Conservation (phyloP, 768 basidiomycete genomes). For the Xerocomus spinulosus region DNA sequence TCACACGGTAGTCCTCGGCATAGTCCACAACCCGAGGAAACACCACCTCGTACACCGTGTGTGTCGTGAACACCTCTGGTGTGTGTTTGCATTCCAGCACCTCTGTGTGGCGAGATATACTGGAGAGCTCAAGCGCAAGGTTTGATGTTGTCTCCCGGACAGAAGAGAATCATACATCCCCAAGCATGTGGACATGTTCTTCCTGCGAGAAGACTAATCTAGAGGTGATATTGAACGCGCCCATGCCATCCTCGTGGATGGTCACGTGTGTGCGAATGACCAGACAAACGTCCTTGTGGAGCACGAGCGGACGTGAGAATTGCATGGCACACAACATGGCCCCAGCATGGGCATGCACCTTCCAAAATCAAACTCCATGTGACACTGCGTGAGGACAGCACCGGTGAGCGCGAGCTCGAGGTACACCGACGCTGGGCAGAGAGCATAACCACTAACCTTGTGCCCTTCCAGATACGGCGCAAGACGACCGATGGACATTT, state of each 20-base stretch:
- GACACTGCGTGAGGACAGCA: constrained; percentile 33
- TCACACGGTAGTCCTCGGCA: constrained; percentile 50
- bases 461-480: constrained; percentile 51
- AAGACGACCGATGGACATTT: constrained; percentile 46
- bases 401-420: constrained; percentile 52
- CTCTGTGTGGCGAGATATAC: constrained; percentile 24
- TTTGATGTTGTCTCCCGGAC: constrained; percentile 31
- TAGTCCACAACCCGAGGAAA: constrained; percentile 70
- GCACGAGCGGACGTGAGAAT: constrained; percentile 56
- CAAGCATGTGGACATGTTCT: constrained; percentile 41
- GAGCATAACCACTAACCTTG: constrained; percentile 46
- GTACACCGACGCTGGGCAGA: constrained; percentile 68
- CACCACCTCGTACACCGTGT: constrained; percentile 58
- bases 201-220: constrained; percentile 27
- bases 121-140: constrained; percentile 36
- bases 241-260: constrained; percentile 32
- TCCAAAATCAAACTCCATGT: constrained; percentile 33
- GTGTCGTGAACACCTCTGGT: constrained; percentile 51
- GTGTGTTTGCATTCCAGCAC: constrained; percentile 25
- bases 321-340: constrained; percentile 41
- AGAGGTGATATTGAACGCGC: constrained; percentile 48
- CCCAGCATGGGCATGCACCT: constrained; percentile 34
- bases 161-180: constrained; percentile 40
- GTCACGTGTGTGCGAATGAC: constrained; percentile 39
- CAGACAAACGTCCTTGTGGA: constrained; percentile 30